A percentile compares a stretch with the other conserved stretches of the same genome.
phyloP scores from a whole-genome alignment of 192 early-diverging fungal genomes.

The Gamsiella multidivaricata region DNA sequence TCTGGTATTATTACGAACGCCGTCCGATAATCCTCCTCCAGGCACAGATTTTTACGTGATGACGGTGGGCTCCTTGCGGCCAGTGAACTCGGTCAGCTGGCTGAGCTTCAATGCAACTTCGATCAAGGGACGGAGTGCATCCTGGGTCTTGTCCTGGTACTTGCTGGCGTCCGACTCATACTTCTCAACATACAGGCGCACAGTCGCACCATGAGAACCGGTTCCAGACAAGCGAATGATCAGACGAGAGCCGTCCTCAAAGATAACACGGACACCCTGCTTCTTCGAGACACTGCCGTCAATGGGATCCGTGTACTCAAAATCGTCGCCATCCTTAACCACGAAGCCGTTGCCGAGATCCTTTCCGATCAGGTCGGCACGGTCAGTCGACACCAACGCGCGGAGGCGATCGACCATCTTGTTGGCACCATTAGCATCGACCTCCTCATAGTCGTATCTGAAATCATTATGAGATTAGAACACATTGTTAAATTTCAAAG shows the following conservation, averaged over 20 bases:
- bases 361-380: constrained; percentile 68
- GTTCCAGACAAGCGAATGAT: constrained; percentile 95
- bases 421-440: constrained; percentile 79
- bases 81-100: constrained; percentile 82
- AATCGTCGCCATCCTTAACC: constrained; percentile 83
- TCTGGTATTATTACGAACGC: too few relatives aligned
- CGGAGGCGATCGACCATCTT: constrained; percentile 84
- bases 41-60: constrained; percentile 84
- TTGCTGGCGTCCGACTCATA: constrained; percentile 72
- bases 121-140: constrained; percentile 91
- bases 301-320: constrained; percentile 94
- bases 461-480: not conserved
- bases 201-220: constrained; percentile 94
- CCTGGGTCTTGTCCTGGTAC: constrained; percentile 77
- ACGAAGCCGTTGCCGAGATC: constrained; percentile 70
- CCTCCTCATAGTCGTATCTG: constrained; percentile 98
- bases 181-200: constrained; percentile 96
- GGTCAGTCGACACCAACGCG: constrained; percentile 56
- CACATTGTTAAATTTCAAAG: too few relatives aligned
- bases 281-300: constrained; percentile 86
- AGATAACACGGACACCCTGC: constrained; percentile 91
- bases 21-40: too few relatives aligned
- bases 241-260: constrained; percentile 91
- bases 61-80: constrained; percentile 91
- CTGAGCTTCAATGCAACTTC: constrained; percentile 82